Evolutionary conservation across 2,329 filamentous ascomycete species (phyloP).

Genomic region (Ceratocystiopsis brevicomis): DNA sequence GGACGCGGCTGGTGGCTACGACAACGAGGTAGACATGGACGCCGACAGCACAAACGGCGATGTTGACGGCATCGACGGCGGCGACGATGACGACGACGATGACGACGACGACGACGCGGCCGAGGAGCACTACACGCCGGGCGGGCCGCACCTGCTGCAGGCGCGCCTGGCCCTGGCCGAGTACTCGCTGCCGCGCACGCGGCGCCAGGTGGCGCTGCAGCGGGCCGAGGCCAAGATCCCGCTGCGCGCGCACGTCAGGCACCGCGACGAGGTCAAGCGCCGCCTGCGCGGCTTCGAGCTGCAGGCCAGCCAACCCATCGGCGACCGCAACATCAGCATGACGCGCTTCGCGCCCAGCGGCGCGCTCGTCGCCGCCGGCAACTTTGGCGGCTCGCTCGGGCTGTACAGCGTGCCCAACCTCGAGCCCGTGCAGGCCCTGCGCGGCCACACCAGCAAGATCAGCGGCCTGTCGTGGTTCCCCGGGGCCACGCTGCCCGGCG

Average conservation of each 20-base stretch:
- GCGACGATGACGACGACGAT: constrained; percentile 44
- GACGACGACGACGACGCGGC: constrained; percentile 55
- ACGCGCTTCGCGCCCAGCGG: constrained; percentile 78
- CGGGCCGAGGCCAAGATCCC: constrained; percentile 67
- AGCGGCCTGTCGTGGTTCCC: constrained; percentile 86
- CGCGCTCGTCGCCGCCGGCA: constrained; percentile 68
- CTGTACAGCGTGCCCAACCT: constrained; percentile 69
- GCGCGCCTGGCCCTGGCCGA: constrained; percentile 62
- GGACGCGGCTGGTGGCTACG: constrained; percentile 33
- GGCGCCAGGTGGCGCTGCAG: constrained; percentile 56
- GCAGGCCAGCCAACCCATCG: constrained; percentile 82
- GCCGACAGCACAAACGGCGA: constrained; percentile 19
- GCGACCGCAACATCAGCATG: constrained; percentile 80
- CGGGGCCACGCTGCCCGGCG: constrained; percentile 52
- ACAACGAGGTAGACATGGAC: too few relatives aligned
- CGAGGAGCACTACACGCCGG: constrained; percentile 90
- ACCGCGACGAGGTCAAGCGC: constrained; percentile 77
- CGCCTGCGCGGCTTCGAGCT: constrained; percentile 67
- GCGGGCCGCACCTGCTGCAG: constrained; percentile 52
- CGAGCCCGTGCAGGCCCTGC: constrained; percentile 53
- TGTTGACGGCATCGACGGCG: constrained; percentile 16
- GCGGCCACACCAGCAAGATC: constrained; percentile 76
- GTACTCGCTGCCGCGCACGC: constrained; percentile 70
- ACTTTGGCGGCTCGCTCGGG: constrained; percentile 81
- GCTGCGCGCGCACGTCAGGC: constrained; percentile 76